These are phyloP conservation scores for Cadophora luteo-olivacea DNA, from an alignment of 2,329 filamentous ascomycete species.

Conservation along the genomic window DNA sequence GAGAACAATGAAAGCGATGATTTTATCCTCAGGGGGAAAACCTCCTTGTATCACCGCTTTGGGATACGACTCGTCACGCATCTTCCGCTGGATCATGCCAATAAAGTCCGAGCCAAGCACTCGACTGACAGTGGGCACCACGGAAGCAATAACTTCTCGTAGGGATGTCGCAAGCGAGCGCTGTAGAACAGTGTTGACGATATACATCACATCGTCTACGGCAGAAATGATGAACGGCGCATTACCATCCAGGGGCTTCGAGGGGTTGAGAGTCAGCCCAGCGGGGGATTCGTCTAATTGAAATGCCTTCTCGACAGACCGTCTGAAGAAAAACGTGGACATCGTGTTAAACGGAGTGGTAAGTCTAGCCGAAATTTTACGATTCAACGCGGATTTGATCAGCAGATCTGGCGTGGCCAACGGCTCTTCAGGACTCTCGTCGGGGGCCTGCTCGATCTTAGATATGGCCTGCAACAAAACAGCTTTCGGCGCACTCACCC, in stretches of 20 bases:
- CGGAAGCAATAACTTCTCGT: constrained; percentile 75
- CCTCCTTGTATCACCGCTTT: constrained; percentile 78
- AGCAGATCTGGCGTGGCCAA: constrained; percentile 77
- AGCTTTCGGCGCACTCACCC: constrained; percentile 57
- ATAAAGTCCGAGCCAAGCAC: constrained; percentile 91
- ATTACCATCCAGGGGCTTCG: constrained; percentile 74
- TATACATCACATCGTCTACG: constrained; percentile 99
- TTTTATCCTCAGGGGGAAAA: constrained; percentile 84
- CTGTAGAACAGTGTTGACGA: constrained; percentile 90
- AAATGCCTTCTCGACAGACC: constrained; percentile 96
- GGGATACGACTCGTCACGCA: constrained; percentile 95
- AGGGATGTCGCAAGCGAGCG: constrained; percentile 88
- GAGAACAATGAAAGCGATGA: constrained; percentile 87
- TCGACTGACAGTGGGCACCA: constrained; percentile 78
- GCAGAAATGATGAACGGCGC: constrained; percentile 92
- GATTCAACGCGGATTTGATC: constrained; percentile 77
- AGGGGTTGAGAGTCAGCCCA: constrained; percentile 78
- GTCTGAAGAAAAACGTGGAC: constrained; percentile 95
- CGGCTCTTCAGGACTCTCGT: constrained; percentile 58
- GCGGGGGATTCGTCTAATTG: constrained; percentile 89
- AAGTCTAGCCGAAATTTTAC: constrained; percentile 78
- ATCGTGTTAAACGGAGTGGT: constrained; percentile 85
- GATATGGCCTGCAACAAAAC: constrained; percentile 38
- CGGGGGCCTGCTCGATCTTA: constrained; percentile 55
- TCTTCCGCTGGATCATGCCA: constrained; percentile 96